Evolutionary conservation across 495 filamentous ascomycete species (phyloP).

Genomic region (Lepidopterella palustris): DNA sequence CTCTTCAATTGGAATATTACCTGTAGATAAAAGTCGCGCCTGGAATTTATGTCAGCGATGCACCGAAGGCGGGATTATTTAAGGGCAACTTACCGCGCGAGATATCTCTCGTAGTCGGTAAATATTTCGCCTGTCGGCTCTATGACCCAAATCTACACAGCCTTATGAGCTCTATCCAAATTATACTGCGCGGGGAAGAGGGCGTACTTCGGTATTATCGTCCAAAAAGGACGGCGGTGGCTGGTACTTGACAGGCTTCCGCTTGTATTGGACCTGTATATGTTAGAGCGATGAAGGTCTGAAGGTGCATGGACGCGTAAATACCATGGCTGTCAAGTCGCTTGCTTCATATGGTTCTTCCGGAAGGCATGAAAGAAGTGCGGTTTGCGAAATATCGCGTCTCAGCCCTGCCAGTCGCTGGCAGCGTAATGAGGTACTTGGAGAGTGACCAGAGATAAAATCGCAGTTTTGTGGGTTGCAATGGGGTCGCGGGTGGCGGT

Average conservation of each 20-base stretch:
- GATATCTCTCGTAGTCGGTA: constrained; percentile 78
- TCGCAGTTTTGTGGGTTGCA: not conserved
- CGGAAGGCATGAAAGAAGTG: not conserved
- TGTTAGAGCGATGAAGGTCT: constrained; percentile 5
- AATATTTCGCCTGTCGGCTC: constrained; percentile 87
- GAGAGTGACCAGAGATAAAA: not conserved
- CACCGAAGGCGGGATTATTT: not conserved
- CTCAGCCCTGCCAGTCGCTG: constrained; percentile 4
- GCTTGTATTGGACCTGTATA: constrained; percentile 82
- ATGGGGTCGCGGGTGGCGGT: not conserved
- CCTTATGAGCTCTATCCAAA: not conserved
- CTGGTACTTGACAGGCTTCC: constrained; percentile 86
- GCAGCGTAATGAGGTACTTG: not conserved
- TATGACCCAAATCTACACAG: constrained; percentile 78
- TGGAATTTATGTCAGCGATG: constrained; percentile 27
- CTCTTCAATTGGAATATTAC: constrained; percentile 38
- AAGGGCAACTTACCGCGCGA: constrained; percentile 55
- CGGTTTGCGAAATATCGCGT: not conserved
- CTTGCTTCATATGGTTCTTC: constrained; percentile 7
- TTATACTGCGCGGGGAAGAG: not conserved
- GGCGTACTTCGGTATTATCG: constrained; percentile 67
- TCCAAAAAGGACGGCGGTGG: constrained; percentile 65
- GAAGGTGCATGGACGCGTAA: constrained; percentile 12
- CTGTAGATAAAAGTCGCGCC: constrained; percentile 92
- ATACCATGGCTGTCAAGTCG: constrained; percentile 34